Base-by-base conservation (phyloP, 1,284 basidiomycete genomes). In the Ustilago trichophora region DNA sequence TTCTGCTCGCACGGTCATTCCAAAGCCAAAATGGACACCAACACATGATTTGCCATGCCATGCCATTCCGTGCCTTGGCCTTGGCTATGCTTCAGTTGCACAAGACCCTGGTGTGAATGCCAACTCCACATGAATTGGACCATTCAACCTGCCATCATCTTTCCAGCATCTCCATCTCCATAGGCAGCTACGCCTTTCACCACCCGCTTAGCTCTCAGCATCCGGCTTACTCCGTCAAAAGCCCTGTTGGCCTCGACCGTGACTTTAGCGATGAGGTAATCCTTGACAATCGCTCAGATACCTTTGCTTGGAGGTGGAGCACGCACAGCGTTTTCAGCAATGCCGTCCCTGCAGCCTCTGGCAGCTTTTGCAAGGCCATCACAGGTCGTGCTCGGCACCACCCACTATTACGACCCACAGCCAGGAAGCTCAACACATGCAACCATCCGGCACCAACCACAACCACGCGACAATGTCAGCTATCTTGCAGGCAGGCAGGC, bases 351-450 rank as follows among this genome's bases (percentile, higher is more conserved):
- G 18, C 29, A 36, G 36, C 35, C 54, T 33, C 31, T 47, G 4
- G 43, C 54, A 22, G 21, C 26, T 4, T 57, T 50, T 19, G 10
- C 41, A 19, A 38, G 37, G 16, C 54, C 54, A 15, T 38, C 41
- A 15, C 60, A 64, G 26, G 60, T 64, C 24, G 42, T 64, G 40
- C 49, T 64, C 19, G 60, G 60, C 34, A 53, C 49, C 2, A 46
- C 42, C 29, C 40, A 37, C 9, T 27, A 18, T n/a, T 27, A 29
- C n/a, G 21, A 27, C 19, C 15, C 32, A 7, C 41, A 35, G 5
- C 38, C 51, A 8, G 47, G 37, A 42, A 13, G 45, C 22, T 53
- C 45, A 12, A 37, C 19, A 24, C 45, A 25, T 5, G 31, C 40
- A n/a, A 26, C n/a, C 3, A 16, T 27, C 13, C 57, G 29, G 22